phyloP scores from a whole-genome alignment of 2,329 filamentous ascomycete genomes.

The Phaeoacremonium minimum region DNA sequence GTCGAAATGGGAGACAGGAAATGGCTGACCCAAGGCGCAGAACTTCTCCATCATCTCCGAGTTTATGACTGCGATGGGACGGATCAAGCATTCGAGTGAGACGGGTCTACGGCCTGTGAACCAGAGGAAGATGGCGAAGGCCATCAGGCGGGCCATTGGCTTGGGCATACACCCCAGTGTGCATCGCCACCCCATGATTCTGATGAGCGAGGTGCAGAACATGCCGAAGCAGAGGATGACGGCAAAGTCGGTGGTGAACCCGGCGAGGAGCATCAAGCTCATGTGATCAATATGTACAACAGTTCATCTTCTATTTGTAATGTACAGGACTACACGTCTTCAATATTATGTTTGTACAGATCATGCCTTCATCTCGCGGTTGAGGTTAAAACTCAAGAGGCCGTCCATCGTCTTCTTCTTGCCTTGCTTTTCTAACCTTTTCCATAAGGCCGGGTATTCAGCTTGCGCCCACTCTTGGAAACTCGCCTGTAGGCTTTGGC shows the following conservation, averaged over 20 bases:
- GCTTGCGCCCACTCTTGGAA: slow-evolving; percentile 72
- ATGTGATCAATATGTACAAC: slow-evolving; percentile 8
- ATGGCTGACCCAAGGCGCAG: slow-evolving; percentile 38
- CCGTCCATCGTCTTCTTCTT: slow-evolving; percentile 37
- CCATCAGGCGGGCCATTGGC: slow-evolving; percentile 82
- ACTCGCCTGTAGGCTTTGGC: slow-evolving; percentile 58
- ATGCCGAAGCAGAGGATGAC: slow-evolving; percentile 5
- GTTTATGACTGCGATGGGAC: slow-evolving; percentile 78
- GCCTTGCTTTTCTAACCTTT: slow-evolving; percentile 53
- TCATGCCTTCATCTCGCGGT: slow-evolving; percentile 42
- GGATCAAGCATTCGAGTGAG: slow-evolving; percentile 71
- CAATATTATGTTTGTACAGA: background rate
- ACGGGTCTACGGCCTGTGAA: slow-evolving; percentile 85
- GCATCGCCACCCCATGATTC: slow-evolving; percentile 80
- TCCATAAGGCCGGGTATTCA: slow-evolving; percentile 67
- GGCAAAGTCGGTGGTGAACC: background rate
- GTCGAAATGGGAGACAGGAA: background rate
- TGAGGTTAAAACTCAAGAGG: slow-evolving; percentile 44
- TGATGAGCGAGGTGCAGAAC: slow-evolving; percentile 39
- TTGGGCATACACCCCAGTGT: slow-evolving; percentile 90
- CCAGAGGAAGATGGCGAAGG: slow-evolving; percentile 90
- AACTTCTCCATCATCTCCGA: slow-evolving; percentile 92
- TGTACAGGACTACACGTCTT: slow-evolving; percentile 19
- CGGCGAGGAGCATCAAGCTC: slow-evolving; percentile 12
- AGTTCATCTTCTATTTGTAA: slow-evolving; percentile 14